phyloP scores from a whole-genome alignment of 306 rosid species.

The Pachyrhizus erosus region DNA sequence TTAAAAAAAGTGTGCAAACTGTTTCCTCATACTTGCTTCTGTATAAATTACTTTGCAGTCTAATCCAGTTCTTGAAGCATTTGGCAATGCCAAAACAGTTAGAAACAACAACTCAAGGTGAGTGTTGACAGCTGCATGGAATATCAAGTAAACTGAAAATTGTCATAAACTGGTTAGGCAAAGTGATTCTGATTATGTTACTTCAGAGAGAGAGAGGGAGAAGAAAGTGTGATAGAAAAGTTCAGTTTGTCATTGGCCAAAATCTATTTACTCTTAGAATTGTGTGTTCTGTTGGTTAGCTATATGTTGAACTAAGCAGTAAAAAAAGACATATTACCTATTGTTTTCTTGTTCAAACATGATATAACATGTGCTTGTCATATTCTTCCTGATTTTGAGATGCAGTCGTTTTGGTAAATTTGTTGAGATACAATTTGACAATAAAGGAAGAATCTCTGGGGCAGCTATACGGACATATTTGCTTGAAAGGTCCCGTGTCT shows the following conservation, averaged over 20 bases:
- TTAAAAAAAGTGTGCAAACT: constrained; percentile 8
- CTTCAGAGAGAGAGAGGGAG: background rate
- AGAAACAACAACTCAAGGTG: constrained; percentile 99
- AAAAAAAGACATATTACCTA: background rate
- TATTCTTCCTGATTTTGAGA: constrained; percentile 44
- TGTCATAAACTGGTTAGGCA: constrained; percentile 22
- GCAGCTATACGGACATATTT: constrained; percentile 95
- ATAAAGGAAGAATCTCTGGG: constrained; percentile 98
- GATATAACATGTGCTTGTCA: constrained; percentile 32
- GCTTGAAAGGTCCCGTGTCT: constrained; percentile 99
- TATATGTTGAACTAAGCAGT: constrained; percentile 26
- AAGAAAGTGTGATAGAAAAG: background rate
- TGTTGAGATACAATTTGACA: constrained; percentile 99
- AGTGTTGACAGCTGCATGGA: constrained; percentile 38
- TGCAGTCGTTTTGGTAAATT: constrained; percentile 99
- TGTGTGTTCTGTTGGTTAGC: constrained; percentile 24
- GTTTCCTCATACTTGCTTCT: constrained; percentile 47
- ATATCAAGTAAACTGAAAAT: constrained; percentile 34
- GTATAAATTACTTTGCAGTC: constrained; percentile 70
- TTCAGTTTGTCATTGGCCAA: constrained; percentile 26
- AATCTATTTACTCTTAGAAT: constrained; percentile 34
- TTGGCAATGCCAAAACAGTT: constrained; percentile 99
- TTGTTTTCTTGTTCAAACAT: constrained; percentile 40
- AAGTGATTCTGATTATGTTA: constrained; percentile 25
- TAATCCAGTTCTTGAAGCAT: constrained; percentile 99